Conservation (phyloP, 164 flowering plant genomes). For the Platanus orientalis region DNA sequence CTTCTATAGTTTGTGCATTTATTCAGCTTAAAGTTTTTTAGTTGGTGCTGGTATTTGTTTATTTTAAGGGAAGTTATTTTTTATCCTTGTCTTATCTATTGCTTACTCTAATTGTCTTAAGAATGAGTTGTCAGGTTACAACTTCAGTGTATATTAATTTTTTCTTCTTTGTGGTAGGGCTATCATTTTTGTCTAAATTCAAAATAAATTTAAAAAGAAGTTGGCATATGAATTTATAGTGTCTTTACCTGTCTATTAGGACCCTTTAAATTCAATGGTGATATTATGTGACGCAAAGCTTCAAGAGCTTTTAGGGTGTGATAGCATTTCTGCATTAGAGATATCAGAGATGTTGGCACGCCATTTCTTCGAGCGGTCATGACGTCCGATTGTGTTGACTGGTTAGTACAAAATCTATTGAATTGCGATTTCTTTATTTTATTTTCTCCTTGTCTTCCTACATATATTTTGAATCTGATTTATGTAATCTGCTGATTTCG, state of each 20-base stretch:
- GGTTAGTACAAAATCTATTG: no score
- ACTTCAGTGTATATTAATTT: not conserved
- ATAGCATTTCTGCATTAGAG: slow-evolving; percentile 63
- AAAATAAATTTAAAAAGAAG: no score
- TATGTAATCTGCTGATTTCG: not conserved
- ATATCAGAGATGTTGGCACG: slow-evolving; percentile 58
- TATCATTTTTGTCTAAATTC: no score
- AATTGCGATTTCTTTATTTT: no score
- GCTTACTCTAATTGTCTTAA: no score
- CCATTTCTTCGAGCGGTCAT: slow-evolving; percentile 55
- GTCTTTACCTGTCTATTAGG: slow-evolving; percentile 27
- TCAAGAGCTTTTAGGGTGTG: slow-evolving; percentile 76
- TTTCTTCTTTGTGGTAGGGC: not conserved
- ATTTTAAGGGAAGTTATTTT: no score
- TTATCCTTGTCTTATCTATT: no score
- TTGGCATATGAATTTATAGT: not conserved
- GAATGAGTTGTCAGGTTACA: not conserved
- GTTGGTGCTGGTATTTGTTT: not conserved
- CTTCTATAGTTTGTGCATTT: no score
- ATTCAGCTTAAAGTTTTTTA: no score
- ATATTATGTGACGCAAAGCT: slow-evolving; percentile 74
- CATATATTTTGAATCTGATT: no score
- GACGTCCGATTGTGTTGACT: slow-evolving; percentile 28
- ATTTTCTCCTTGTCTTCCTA: no score
- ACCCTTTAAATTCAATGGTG: slow-evolving; percentile 56